A percentile compares a stretch with the other conserved stretches of the same genome.
Conservation (phyloP, 2,329 filamentous ascomycete genomes). For the Ramularia collo-cygni region DNA sequence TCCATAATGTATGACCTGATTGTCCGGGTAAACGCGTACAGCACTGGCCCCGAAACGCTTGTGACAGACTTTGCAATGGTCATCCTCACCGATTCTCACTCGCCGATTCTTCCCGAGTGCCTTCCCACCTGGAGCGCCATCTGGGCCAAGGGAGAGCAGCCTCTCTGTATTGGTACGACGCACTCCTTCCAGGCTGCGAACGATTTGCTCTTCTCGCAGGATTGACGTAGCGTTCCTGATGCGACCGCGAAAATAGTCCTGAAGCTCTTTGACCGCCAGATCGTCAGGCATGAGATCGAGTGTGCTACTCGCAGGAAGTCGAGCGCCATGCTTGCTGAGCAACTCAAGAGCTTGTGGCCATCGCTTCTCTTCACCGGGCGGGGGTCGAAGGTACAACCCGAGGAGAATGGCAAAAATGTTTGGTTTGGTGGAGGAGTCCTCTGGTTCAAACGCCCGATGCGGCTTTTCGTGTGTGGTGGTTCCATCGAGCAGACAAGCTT, state of each 20-base stretch:
- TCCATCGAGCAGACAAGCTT: slow-evolving; percentile 19
- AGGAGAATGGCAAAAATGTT: slow-evolving; percentile 91
- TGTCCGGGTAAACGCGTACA: slow-evolving; percentile 77
- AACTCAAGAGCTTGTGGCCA: slow-evolving; percentile 76
- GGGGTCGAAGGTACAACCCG: slow-evolving; percentile 79
- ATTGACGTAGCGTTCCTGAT: slow-evolving; percentile 80
- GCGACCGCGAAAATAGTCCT: slow-evolving; percentile 84
- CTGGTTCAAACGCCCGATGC: slow-evolving; percentile 40
- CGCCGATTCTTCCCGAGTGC: slow-evolving; percentile 51
- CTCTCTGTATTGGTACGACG: slow-evolving; percentile 73
- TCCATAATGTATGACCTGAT: slow-evolving; percentile 44
- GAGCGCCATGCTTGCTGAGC: slow-evolving; percentile 85
- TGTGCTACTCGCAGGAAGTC: slow-evolving; percentile 80
- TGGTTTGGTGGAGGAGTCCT: slow-evolving; percentile 47
- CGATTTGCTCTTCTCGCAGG: slow-evolving; percentile 72
- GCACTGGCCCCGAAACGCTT: slow-evolving; percentile 89
- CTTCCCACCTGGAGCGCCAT: slow-evolving; percentile 52
- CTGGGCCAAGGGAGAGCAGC: slow-evolving; percentile 66
- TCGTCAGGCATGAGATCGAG: slow-evolving; percentile 76
- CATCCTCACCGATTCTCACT: slow-evolving; percentile 78
- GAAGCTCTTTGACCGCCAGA: slow-evolving; percentile 70
- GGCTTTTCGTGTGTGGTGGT: slow-evolving; percentile 18
- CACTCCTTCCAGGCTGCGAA: slow-evolving; percentile 68
- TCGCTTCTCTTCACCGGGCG: slow-evolving; percentile 55
- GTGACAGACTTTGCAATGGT: slow-evolving; percentile 86